These are phyloP conservation scores for Ceratocystis papillata DNA, from an alignment of 2,329 filamentous ascomycete genomes.

Conservation along the genomic window DNA sequence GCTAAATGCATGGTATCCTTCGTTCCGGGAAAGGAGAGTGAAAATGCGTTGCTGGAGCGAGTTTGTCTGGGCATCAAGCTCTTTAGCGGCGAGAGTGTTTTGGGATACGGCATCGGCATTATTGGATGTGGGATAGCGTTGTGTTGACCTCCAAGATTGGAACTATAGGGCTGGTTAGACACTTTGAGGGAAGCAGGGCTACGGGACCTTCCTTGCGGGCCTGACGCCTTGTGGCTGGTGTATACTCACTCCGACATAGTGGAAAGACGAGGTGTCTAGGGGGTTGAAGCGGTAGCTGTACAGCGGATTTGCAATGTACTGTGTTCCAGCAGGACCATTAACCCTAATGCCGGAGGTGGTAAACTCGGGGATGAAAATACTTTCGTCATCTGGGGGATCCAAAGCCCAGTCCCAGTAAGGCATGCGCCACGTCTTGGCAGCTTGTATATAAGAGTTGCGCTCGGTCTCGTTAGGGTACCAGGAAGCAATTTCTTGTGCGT, in stretches of 20 bases:
- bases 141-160: slow-evolving; percentile 48
- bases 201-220: neutral
- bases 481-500: slow-evolving; percentile 34
- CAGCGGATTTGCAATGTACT: slow-evolving; percentile 51
- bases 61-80: slow-evolving; percentile 42
- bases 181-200: neutral
- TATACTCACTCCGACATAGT: slow-evolving; percentile 46
- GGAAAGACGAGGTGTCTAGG: slow-evolving; percentile 47
- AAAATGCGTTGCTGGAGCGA: slow-evolving; percentile 54
- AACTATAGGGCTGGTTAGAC: slow-evolving; percentile 36
- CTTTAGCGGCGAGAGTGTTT: slow-evolving; percentile 44
- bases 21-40: slow-evolving; percentile 56
- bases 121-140: slow-evolving; percentile 42
- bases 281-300: slow-evolving; percentile 52
- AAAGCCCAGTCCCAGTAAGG: slow-evolving; percentile 52
- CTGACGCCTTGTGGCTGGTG: slow-evolving; percentile 17
- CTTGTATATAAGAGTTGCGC: slow-evolving; percentile 40
- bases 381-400: slow-evolving; percentile 38
- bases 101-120: slow-evolving; percentile 37
- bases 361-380: slow-evolving; percentile 37
- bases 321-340: slow-evolving; percentile 45
- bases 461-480: slow-evolving; percentile 39
- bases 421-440: slow-evolving; percentile 43
- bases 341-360: slow-evolving; percentile 43
- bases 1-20: slow-evolving; percentile 57